Evolutionary conservation across 805 yeast genomes (phyloP).

Genomic region (Cyberlindnera petersonii): DNA sequence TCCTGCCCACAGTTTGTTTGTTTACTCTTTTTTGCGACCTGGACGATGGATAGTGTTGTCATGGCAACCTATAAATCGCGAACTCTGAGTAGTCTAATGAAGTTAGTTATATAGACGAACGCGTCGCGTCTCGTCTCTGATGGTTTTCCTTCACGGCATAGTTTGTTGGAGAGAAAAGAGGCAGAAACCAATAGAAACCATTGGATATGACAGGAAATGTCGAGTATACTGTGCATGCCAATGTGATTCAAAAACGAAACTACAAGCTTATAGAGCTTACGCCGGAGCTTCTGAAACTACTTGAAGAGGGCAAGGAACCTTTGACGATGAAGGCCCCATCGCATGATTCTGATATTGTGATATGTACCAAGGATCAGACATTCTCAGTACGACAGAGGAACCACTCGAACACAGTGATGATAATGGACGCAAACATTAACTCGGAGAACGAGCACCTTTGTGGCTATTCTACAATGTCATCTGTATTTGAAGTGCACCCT

Average conservation of each 20-base stretch:
- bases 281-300: slow-evolving; percentile 41
- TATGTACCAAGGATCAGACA: slow-evolving; percentile 57
- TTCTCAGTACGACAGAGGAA: slow-evolving; percentile 72
- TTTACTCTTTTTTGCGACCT: no score
- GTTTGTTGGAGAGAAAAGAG: no score
- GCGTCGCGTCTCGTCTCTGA: no score
- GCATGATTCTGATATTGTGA: slow-evolving; percentile 42
- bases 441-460: slow-evolving; percentile 27
- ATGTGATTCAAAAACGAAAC: slow-evolving; percentile 28
- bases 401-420: slow-evolving; percentile 79
- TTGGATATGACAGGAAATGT: slow-evolving; percentile 7
- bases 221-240: slow-evolving; percentile 12
- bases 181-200: no score
- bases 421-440: slow-evolving; percentile 36
- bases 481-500: slow-evolving; percentile 36
- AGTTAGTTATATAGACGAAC: no score
- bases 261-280: slow-evolving; percentile 52
- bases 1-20: no score
- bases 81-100: no score
- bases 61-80: no score
- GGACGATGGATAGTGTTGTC: no score
- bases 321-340: slow-evolving; percentile 31
- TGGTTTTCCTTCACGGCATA: no score
- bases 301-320: slow-evolving; percentile 28
- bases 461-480: slow-evolving; percentile 33